phyloP scores from a whole-genome alignment of 768 basidiomycete genomes.

The Xerocomellus chrysenteron region DNA sequence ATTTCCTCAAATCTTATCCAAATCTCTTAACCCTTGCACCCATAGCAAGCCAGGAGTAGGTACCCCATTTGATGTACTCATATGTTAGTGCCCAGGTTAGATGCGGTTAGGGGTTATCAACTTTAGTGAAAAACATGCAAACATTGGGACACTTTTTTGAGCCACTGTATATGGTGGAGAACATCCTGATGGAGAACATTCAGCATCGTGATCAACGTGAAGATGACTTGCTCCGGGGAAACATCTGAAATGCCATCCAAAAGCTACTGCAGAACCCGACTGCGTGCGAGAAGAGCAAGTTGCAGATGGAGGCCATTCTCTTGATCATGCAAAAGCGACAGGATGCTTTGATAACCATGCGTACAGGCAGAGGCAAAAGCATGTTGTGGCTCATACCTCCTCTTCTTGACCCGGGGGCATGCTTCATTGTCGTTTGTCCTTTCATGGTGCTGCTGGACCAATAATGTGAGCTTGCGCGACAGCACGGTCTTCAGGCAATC shows the following conservation, averaged over 20 bases:
- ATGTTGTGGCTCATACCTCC: background rate
- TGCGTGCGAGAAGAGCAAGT: background rate
- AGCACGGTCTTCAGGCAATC: background rate
- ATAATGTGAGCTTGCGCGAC: background rate
- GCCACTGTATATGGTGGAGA: too few species aligned
- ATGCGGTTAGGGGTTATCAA: too few species aligned
- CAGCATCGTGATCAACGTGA: background rate
- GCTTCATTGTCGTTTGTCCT: conserved; percentile 2
- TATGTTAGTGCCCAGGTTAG: too few species aligned
- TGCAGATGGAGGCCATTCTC: conserved; percentile 2
- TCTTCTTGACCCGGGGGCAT: background rate
- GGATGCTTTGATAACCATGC: conserved; percentile 7
- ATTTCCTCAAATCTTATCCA: too few species aligned
- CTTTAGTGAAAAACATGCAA: too few species aligned
- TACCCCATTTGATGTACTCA: too few species aligned
- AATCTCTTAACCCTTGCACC: too few species aligned
- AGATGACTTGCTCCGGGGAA: background rate
- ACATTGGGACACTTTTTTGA: too few species aligned
- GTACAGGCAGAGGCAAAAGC: conserved; percentile 4
- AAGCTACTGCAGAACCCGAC: background rate
- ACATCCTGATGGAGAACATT: too few species aligned
- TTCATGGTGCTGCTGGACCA: conserved; percentile 1
- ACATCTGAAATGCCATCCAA: background rate
- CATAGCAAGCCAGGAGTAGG: too few species aligned
- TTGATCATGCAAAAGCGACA: background rate